Percentiles rank a stretch among this genome's conserved stretches.
These are phyloP conservation scores for Hypholoma sublateritium DNA, from an alignment of 768 basidiomycete species.

Conservation along the genomic window DNA sequence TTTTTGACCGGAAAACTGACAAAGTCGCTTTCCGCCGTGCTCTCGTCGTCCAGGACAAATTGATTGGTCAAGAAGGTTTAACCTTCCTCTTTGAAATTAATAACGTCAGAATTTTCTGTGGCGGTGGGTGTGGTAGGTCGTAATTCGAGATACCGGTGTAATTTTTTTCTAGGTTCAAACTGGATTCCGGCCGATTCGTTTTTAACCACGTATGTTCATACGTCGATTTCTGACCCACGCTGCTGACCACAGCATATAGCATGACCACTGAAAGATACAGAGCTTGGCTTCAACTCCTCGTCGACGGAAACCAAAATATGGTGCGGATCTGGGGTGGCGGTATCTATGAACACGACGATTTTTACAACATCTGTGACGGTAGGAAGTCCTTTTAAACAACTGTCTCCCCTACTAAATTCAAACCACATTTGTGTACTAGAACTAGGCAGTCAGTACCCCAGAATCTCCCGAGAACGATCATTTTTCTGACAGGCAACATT, in stretches of 20 bases:
- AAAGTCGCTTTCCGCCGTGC: constrained; percentile 81
- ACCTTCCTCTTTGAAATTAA: constrained; percentile 93
- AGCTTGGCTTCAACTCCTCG: constrained; percentile 80
- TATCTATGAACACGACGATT: constrained; percentile 77
- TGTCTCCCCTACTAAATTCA: background rate
- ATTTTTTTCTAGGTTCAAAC: constrained; percentile 69
- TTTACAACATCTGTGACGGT: constrained; percentile 88
- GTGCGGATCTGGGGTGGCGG: constrained; percentile 95
- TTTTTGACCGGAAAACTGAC: constrained; percentile 53
- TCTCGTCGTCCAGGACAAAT: constrained; percentile 75
- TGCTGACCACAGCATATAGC: constrained; percentile 22
- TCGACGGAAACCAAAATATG: constrained; percentile 92
- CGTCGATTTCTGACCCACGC: background rate
- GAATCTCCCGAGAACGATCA: background rate
- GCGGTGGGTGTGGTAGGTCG: constrained; percentile 44
- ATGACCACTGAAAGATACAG: constrained; percentile 60
- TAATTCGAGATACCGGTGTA: constrained; percentile 64
- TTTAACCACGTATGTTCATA: constrained; percentile 65
- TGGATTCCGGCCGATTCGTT: constrained; percentile 97
- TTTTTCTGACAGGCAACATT: constrained; percentile 6
- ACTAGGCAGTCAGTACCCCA: constrained; percentile 54
- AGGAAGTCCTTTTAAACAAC: constrained; percentile 5
- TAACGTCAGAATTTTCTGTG: constrained; percentile 83
- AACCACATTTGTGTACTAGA: constrained; percentile 42
- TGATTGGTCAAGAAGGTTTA: constrained; percentile 73